Conservation (phyloP, 495 filamentous ascomycete genomes). For the Podospora pseudopauciseta region DNA sequence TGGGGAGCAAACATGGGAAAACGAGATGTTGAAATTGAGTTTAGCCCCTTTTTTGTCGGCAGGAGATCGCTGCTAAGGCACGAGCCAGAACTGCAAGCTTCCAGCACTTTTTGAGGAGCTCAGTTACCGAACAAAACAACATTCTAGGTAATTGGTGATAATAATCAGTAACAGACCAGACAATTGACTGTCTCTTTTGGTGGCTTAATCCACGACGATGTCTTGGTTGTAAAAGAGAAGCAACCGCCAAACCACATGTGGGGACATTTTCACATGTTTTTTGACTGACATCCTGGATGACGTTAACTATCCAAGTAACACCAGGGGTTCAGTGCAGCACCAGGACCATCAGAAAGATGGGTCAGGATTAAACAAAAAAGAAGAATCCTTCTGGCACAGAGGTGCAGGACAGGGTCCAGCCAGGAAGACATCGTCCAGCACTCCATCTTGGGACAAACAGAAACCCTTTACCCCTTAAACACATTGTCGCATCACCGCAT, state of each 20-base stretch:
- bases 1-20: too few species aligned
- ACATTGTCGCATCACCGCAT: too few species aligned
- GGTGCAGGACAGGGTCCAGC: background rate
- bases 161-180: too few species aligned
- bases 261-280: background rate
- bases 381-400: background rate
- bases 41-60: background rate
- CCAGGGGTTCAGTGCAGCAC: background rate
- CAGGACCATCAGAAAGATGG: background rate
- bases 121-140: too few species aligned
- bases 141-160: too few species aligned
- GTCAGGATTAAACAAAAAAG: background rate
- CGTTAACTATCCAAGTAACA: background rate
- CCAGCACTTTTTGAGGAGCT: too few species aligned
- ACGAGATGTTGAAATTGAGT: background rate
- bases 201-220: too few species aligned
- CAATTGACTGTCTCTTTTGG: too few species aligned
- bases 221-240: too few species aligned
- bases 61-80: background rate
- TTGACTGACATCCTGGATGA: background rate
- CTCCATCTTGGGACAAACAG: background rate
- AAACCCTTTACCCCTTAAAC: too few species aligned
- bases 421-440: background rate
- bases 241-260: background rate
- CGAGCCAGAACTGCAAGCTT: too few species aligned